Percentiles rank a stretch among this genome's conserved stretches.
Conservation (phyloP, 805 yeast species). For the Sugiyamaella smithiae region DNA sequence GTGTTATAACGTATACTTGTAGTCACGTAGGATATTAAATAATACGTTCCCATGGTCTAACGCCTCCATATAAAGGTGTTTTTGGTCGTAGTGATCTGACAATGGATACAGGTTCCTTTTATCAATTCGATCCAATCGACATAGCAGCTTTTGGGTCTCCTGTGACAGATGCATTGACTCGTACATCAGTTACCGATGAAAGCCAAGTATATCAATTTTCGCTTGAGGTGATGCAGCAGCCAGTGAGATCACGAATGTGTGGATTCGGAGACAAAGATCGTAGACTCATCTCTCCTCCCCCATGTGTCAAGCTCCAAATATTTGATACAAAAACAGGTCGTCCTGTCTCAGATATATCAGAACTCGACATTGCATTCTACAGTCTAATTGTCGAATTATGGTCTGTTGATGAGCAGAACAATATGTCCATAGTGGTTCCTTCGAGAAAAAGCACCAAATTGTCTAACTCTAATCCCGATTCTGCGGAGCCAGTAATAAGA, state of each 20-base stretch:
- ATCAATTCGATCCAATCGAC: too few relatives aligned
- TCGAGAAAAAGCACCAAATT: not conserved
- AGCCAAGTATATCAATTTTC: conserved; percentile 5
- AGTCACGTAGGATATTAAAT: too few relatives aligned
- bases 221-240: conserved; percentile 41
- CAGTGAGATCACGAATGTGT: conserved; percentile 47
- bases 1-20: too few relatives aligned
- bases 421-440: conserved; percentile 24
- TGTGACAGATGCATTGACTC: too few relatives aligned
- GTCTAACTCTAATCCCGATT: not conserved
- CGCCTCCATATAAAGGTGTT: too few relatives aligned
- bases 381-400: conserved; percentile 43
- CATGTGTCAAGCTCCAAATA: conserved; percentile 30
- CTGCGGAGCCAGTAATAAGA: conserved; percentile 33
- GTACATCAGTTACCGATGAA: too few relatives aligned
- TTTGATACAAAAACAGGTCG: conserved; percentile 28
- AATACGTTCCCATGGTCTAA: too few relatives aligned
- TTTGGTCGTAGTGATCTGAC: too few relatives aligned
- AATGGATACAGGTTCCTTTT: too few relatives aligned
- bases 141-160: too few relatives aligned
- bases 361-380: conserved; percentile 35
- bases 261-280: conserved; percentile 43
- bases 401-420: conserved; percentile 36
- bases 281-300: conserved; percentile 34
- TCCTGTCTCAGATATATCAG: conserved; percentile 22